A percentile compares a stretch with the other conserved stretches of the same genome.
Evolutionary conservation across 1,284 basidiomycete genomes (phyloP).

Genomic region (Fomitopsis schrenkii): DNA sequence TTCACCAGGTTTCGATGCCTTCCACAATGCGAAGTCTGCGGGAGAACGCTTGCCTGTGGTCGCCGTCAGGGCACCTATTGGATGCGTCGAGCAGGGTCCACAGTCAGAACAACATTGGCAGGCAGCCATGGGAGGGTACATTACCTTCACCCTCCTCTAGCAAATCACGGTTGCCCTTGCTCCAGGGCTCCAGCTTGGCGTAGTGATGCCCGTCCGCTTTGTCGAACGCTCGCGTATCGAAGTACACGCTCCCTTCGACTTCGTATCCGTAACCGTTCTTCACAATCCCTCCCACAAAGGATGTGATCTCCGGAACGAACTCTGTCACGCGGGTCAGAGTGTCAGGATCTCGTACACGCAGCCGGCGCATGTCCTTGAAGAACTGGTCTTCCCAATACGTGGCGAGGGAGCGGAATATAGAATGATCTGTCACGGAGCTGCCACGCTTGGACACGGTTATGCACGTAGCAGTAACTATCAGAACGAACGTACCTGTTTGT

Average conservation of each 20-base stretch:
- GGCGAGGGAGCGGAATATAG: constrained; percentile 82
- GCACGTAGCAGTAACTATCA: constrained; percentile 2
- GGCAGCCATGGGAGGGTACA: background rate
- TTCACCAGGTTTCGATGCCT: constrained; percentile 96
- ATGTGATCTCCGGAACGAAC: constrained; percentile 93
- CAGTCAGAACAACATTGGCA: background rate
- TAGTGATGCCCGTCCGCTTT: constrained; percentile 72
- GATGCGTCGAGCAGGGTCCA: background rate
- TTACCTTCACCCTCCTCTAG: constrained; percentile 92
- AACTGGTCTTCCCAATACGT: constrained; percentile 90
- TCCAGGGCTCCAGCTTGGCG: constrained; percentile 96
- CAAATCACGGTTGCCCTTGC: constrained; percentile 88
- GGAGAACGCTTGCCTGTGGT: constrained; percentile 58
- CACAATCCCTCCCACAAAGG: constrained; percentile 86
- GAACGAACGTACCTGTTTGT: constrained; percentile 57
- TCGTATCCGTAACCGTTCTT: constrained; percentile 91
- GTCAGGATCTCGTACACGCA: constrained; percentile 86
- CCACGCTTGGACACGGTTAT: constrained; percentile 50
- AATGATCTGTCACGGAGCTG: constrained; percentile 81
- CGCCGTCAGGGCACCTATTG: constrained; percentile 58
- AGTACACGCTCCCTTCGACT: constrained; percentile 89
- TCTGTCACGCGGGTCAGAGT: constrained; percentile 95
- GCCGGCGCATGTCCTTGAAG: constrained; percentile 89
- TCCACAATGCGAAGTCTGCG: constrained; percentile 98
- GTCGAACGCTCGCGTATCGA: constrained; percentile 90